Evolutionary conservation across 208 protist genomes (phyloP).

Genomic region (Wallacemonas sp.): DNA sequence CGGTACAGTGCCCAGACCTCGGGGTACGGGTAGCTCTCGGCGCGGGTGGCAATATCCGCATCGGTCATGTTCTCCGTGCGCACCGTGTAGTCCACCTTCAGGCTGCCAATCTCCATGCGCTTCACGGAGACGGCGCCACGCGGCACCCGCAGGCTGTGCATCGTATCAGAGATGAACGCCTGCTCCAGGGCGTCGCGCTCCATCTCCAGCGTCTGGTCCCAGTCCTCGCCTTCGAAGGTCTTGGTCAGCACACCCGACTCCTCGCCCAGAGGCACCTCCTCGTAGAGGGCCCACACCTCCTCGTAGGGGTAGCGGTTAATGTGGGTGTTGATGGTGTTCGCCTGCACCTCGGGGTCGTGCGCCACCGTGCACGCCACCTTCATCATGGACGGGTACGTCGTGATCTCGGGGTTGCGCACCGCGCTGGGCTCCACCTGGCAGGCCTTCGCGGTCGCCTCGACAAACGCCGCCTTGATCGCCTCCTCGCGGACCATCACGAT

Average conservation of each 20-base stretch:
- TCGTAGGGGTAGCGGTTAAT: conserved; percentile 25
- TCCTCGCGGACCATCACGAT: conserved; percentile 13
- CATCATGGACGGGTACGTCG: conserved; percentile 18
- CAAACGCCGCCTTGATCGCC: conserved; percentile 21
- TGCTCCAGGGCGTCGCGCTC: conserved; percentile 12
- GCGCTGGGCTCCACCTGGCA: conserved; percentile 12
- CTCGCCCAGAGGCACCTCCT: conserved; percentile 10
- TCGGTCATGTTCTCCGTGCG: conserved; percentile 7
- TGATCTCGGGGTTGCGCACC: conserved; percentile 17
- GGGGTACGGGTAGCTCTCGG: conserved; percentile 12
- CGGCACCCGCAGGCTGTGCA: conserved; percentile 22
- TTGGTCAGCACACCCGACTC: conserved; percentile 19
- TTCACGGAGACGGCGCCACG: conserved; percentile 20
- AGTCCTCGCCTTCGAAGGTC: conserved; percentile 24
- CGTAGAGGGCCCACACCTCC: conserved; percentile 38
- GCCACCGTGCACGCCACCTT: conserved; percentile 12
- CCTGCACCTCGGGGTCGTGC: not conserved
- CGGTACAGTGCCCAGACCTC: conserved; percentile 22
- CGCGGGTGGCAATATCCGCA: conserved; percentile 2
- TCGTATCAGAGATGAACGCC: conserved; percentile 26
- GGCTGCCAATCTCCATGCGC: conserved; percentile 16
- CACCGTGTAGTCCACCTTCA: conserved; percentile 25
- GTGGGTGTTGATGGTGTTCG: conserved; percentile 8
- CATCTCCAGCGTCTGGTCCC: conserved; percentile 17
- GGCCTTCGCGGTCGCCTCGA: conserved; percentile 21